phyloP scores from a whole-genome alignment of 2,329 filamentous ascomycete species.

The Verticillium isaacii region DNA sequence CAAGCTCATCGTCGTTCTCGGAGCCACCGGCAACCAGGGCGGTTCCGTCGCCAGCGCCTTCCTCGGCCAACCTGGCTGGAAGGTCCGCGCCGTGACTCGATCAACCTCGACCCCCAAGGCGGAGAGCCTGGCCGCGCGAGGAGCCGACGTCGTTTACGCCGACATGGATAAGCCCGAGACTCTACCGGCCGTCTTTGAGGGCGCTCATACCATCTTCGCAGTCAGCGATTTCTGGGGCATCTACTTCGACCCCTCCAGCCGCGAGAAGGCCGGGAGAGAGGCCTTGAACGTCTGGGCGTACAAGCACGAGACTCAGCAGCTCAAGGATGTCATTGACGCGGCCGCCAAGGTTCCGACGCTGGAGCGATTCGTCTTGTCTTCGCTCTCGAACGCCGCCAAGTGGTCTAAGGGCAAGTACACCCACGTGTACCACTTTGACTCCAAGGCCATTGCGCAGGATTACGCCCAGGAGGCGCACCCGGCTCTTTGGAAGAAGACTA shows the following conservation, averaged over 20 bases:
- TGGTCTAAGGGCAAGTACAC: conserved; percentile 5
- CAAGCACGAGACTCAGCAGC: conserved; percentile 12
- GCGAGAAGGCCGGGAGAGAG: conserved; percentile 2
- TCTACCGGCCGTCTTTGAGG: conserved; percentile 27
- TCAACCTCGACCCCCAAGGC: conserved; percentile 30
- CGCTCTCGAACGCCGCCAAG: background rate
- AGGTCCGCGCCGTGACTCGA: conserved; percentile 30
- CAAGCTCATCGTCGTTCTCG: conserved; percentile 6
- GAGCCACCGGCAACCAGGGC: conserved; percentile 7
- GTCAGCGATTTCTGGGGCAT: conserved; percentile 23
- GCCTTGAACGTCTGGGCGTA: conserved; percentile 12
- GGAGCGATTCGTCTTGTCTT: conserved; percentile 4
- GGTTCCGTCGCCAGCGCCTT: conserved; percentile 12
- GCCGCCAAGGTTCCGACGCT: conserved; percentile 13
- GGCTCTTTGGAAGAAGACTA: conserved; percentile 8
- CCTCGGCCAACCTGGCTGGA: conserved; percentile 10
- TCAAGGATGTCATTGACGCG: conserved; percentile 14
- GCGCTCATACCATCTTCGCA: conserved; percentile 30
- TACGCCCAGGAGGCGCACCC: conserved; percentile 6
- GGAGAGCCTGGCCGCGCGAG: conserved; percentile 19
- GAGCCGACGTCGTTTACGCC: conserved; percentile 29
- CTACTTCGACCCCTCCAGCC: conserved; percentile 2
- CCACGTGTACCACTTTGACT: conserved; percentile 5
- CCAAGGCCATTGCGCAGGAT: conserved; percentile 3
- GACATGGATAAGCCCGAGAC: conserved; percentile 25